These are phyloP conservation scores for Gossypium stocksii DNA, from an alignment of 345 rosid genomes.

Conservation along the genomic window DNA sequence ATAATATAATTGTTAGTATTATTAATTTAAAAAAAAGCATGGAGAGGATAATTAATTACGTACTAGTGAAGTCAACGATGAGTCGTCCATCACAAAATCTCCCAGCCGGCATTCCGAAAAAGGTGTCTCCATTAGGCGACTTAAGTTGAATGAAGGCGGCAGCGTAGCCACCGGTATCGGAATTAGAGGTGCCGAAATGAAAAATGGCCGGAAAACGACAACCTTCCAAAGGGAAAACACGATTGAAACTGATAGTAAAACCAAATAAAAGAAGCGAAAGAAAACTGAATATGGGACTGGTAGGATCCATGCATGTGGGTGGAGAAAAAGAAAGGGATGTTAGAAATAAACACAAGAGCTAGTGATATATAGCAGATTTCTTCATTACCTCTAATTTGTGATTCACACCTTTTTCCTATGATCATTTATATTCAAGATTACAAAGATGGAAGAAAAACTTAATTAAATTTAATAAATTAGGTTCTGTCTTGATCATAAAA, in stretches of 20 bases:
- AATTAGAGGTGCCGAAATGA: constrained; percentile 58
- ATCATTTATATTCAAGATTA: too few species aligned
- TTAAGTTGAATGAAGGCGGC: constrained; percentile 34
- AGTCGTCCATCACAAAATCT: constrained; percentile 48
- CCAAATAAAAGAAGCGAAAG: not conserved
- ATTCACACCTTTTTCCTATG: too few species aligned
- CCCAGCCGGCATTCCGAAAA: constrained; percentile 38
- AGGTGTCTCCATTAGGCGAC: constrained; percentile 37
- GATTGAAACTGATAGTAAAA: not conserved
- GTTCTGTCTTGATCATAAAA: too few species aligned
- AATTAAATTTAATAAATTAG: too few species aligned
- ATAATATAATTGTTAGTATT: too few species aligned
- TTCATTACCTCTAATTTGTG: too few species aligned
- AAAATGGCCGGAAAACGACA: constrained; percentile 47
- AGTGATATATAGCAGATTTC: not conserved
- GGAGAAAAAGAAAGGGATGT: not conserved
- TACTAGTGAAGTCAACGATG: constrained; percentile 50
- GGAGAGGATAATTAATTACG: not conserved
- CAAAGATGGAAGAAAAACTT: too few species aligned
- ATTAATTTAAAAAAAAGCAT: too few species aligned
- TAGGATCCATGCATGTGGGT: not conserved
- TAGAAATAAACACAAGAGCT: not conserved
- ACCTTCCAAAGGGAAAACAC: not conserved
- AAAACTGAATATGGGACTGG: not conserved
- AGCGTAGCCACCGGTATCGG: constrained; percentile 47